Evolutionary conservation across 768 basidiomycete species (phyloP).

Genomic region (Serendipita sp.): DNA sequence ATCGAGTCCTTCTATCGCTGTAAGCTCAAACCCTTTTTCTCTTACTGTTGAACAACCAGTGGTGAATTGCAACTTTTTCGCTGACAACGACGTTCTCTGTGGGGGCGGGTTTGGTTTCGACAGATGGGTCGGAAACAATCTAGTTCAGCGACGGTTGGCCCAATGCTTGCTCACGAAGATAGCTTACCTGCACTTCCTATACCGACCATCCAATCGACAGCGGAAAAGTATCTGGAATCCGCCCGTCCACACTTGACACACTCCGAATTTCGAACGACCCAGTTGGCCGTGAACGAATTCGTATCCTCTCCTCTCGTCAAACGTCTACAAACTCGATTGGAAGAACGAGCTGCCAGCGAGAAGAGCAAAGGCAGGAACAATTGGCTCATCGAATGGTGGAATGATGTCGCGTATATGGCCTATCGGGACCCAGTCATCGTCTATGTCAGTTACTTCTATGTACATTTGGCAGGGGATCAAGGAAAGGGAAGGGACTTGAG

Average conservation of each 20-base stretch:
- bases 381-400: conserved; percentile 99
- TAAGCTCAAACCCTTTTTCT: too few relatives aligned
- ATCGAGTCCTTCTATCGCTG: too few relatives aligned
- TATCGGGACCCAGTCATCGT: conserved; percentile 85
- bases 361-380: conserved; percentile 30
- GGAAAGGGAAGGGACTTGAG: conserved; percentile 44
- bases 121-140: conserved; percentile 3
- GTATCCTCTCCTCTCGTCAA: conserved; percentile 49
- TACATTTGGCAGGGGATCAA: conserved; percentile 55
- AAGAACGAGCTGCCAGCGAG: conserved; percentile 52
- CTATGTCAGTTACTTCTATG: conserved; percentile 88
- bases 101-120: not conserved
- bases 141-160: conserved; percentile 27
- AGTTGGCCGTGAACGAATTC: conserved; percentile 48
- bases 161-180: conserved; percentile 61
- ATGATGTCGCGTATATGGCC: conserved; percentile 58
- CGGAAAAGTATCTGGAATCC: conserved; percentile 76
- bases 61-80: too few relatives aligned
- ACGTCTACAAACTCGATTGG: conserved; percentile 62
- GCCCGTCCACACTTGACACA: conserved; percentile 62
- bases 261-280: conserved; percentile 43
- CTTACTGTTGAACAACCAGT: too few relatives aligned
- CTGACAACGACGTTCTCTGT: too few relatives aligned
- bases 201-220: conserved; percentile 66
- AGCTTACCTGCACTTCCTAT: conserved; percentile 69